phyloP scores from a whole-genome alignment of 805 yeast species.

The Ogataea methanolica region DNA sequence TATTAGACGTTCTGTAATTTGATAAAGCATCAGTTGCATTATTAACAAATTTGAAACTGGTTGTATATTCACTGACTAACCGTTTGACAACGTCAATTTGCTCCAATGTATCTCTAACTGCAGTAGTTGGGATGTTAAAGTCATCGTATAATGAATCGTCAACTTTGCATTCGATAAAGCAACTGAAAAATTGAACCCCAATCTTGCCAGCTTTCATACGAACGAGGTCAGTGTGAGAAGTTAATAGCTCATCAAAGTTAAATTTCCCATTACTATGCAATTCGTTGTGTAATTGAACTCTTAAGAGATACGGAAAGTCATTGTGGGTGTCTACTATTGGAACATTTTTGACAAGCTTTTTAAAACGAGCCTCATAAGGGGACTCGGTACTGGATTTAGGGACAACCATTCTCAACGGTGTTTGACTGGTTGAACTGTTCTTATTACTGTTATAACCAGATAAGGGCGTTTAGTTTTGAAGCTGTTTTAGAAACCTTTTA shows the following conservation, averaged over 20 bases:
- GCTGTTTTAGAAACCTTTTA: no score
- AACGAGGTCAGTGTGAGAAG: conserved; percentile 39
- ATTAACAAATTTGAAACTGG: conserved; percentile 35
- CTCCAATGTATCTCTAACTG: conserved; percentile 47
- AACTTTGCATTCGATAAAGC: conserved; percentile 41
- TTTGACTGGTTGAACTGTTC: no score
- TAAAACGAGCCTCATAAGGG: not conserved
- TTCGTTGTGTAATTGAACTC: conserved; percentile 41
- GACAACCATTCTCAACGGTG: no score
- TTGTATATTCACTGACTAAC: conserved; percentile 37
- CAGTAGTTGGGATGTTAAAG: conserved; percentile 38
- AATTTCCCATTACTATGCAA: conserved; percentile 29
- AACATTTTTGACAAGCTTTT: conserved; percentile 6
- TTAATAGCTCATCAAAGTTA: conserved; percentile 32
- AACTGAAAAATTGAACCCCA: conserved; percentile 46
- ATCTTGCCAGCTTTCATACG: conserved; percentile 36
- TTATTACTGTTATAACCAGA: no score
- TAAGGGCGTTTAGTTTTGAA: no score
- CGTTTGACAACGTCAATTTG: conserved; percentile 46
- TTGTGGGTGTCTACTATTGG: conserved; percentile 50
- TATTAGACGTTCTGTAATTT: conserved; percentile 23
- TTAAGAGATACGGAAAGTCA: conserved; percentile 43
- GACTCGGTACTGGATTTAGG: no score
- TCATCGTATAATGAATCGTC: conserved; percentile 36
- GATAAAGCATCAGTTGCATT: conserved; percentile 38